These are phyloP conservation scores for Teunomyces pallodes DNA, from an alignment of 805 yeast genomes.

Conservation along the genomic window DNA sequence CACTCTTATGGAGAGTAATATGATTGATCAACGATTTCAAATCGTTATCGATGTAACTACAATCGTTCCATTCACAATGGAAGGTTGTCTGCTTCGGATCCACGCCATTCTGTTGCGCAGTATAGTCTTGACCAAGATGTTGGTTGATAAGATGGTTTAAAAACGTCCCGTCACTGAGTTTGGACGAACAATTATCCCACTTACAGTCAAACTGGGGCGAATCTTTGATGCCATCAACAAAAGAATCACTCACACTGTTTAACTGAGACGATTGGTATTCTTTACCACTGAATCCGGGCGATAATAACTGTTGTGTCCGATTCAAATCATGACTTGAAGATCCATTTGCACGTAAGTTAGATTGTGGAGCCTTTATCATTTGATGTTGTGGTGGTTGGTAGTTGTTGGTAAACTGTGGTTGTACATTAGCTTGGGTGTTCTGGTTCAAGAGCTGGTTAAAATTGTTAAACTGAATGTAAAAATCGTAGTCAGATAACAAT, in stretches of 20 bases:
- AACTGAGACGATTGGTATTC: background rate
- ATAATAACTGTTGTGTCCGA: background rate
- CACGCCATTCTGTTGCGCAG: conserved; percentile 1
- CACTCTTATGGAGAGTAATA: conserved; percentile 29
- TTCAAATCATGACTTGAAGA: background rate
- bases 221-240: background rate
- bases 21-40: conserved; percentile 58
- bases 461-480: conserved; percentile 34
- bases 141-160: conserved; percentile 40
- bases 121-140: conserved; percentile 52
- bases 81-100: conserved; percentile 14
- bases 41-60: conserved; percentile 56
- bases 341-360: background rate
- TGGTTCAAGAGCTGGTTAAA: conserved; percentile 16
- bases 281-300: background rate
- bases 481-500: conserved; percentile 36
- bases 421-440: background rate
- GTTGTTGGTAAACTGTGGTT: background rate
- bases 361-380: conserved; percentile 1
- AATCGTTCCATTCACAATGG: conserved; percentile 75
- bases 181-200: conserved; percentile 64
- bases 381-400: background rate
- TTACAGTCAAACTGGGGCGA: conserved; percentile 41
- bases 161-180: conserved; percentile 32
- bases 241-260: background rate